Base-by-base conservation (phyloP, 179 eudicot genomes). In the Carnegiea gigantea region DNA sequence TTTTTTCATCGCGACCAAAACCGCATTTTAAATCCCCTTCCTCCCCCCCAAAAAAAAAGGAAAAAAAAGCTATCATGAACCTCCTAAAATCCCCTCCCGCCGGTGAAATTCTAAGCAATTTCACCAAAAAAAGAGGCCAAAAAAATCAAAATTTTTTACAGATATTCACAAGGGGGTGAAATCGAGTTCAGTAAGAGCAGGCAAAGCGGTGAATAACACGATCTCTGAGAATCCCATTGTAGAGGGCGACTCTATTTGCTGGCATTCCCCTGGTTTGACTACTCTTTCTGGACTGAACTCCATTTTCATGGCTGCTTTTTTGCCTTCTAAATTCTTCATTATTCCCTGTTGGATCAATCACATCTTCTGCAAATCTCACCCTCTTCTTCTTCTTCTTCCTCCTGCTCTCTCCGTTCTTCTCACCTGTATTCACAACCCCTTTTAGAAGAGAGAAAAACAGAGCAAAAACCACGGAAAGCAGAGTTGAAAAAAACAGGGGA, bases 321-420 rank as follows among this genome's bases (percentile, higher is more conserved):
- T 70, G 82, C 68, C 81, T 89, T 43, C 97, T 87, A 78, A 88
- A 93, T n/a, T 84, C 90, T 65, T 92, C 97, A 76, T 91, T 83
- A 84, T 92, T 84, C 26, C 93, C 93, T 18, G 67, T 75, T 68
- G 95, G 91, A 81, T 95, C 97, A 84, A 90, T 89, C 86, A 95
- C 97, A 83, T 93, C 96, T 82, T 92, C 89, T 36, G 98, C 96
- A 81, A 95, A 95, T 81, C 91, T 90, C 75, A 95, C 98, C 82
- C 76, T 92, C 82, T 92, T 94, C 88, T 87, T 91, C 90, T 86
- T 90, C 80, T 81, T 91, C 79, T 92, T 94, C 89, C 86, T 91
- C 89, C 86, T 90, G 79, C 79, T 91, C 79, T 83, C 84, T 36
- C 79, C 87, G 79, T 77, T 90, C 76, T 79, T 90, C 43, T 85